phyloP scores from a whole-genome alignment of 305 asterid genomes.

The Salvia sclarea region DNA sequence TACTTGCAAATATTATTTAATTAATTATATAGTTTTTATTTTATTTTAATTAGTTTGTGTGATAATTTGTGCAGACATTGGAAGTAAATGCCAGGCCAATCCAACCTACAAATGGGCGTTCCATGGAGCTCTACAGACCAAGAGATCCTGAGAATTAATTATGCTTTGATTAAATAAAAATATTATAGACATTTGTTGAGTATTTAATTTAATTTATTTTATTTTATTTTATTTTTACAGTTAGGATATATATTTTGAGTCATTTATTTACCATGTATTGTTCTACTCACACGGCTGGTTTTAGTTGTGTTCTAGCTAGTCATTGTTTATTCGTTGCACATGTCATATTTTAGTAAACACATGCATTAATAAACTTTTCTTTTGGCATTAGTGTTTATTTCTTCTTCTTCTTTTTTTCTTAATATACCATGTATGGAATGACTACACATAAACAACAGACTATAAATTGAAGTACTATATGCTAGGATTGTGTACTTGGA shows the following conservation, averaged over 20 bases:
- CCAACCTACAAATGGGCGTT: constrained; percentile 49
- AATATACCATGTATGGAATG: no score
- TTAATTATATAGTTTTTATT: neutral
- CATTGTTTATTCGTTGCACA: neutral
- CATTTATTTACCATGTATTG: neutral
- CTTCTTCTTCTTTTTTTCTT: neutral
- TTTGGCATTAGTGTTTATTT: neutral
- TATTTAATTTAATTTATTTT: neutral
- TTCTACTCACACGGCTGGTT: neutral
- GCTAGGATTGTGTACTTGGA: no score
- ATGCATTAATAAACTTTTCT: neutral
- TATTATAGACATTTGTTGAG: neutral
- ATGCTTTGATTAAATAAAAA: neutral
- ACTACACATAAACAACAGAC: no score
- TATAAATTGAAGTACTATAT: no score
- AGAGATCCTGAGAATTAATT: constrained; percentile 30
- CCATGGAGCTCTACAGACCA: constrained; percentile 45
- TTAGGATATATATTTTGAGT: neutral
- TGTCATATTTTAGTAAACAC: neutral
- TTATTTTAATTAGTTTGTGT: neutral
- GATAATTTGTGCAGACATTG: constrained; percentile 36
- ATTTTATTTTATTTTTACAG: no score
- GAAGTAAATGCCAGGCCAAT: constrained; percentile 56
- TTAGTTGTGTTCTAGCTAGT: neutral
- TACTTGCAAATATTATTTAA: neutral